phyloP scores from a whole-genome alignment of 2,329 filamentous ascomycete species.

The Alternaria ethzedia region DNA sequence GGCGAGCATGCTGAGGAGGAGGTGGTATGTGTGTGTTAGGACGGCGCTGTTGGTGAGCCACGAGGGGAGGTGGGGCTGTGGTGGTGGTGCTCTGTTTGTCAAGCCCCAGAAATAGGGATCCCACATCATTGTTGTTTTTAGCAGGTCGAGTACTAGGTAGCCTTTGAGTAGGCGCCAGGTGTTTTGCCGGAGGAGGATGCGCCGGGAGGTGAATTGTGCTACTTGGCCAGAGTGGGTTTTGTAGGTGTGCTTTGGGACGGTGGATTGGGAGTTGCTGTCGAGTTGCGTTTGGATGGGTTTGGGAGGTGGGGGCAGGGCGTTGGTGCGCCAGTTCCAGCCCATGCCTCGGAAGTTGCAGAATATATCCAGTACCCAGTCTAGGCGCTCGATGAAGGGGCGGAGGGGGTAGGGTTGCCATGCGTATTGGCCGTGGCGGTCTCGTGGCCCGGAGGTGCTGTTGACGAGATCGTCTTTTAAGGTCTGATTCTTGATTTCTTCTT shows the following conservation, averaged over 20 bases:
- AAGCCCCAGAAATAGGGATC: constrained; percentile 79
- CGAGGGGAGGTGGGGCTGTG: constrained; percentile 55
- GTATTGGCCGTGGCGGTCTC: constrained; percentile 46
- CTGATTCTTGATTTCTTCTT: not conserved
- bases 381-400: constrained; percentile 56
- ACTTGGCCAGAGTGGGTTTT: constrained; percentile 44
- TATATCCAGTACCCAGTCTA: constrained; percentile 65
- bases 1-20: constrained; percentile 61
- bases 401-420: constrained; percentile 62
- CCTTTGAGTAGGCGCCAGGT: constrained; percentile 55
- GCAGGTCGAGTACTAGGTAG: constrained; percentile 73
- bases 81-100: constrained; percentile 49
- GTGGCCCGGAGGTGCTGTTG: constrained; percentile 32
- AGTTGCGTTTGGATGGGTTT: constrained; percentile 49
- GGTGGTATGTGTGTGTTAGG: constrained; percentile 62
- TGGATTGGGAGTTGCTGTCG: constrained; percentile 29
- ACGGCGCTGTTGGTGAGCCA: constrained; percentile 50
- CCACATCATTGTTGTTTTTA: constrained; percentile 71
- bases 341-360: constrained; percentile 65
- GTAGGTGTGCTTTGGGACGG: constrained; percentile 22
- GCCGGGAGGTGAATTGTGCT: constrained; percentile 43
- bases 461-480: constrained; percentile 7
- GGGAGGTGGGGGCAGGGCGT: constrained; percentile 55
- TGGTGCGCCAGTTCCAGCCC: constrained; percentile 65
- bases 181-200: constrained; percentile 43